Evolutionary conservation across 192 early-diverging fungal species (phyloP), one percentile per base, ranked within the genome.

Genomic region (Phlyctochytrium bullatum): DNA sequence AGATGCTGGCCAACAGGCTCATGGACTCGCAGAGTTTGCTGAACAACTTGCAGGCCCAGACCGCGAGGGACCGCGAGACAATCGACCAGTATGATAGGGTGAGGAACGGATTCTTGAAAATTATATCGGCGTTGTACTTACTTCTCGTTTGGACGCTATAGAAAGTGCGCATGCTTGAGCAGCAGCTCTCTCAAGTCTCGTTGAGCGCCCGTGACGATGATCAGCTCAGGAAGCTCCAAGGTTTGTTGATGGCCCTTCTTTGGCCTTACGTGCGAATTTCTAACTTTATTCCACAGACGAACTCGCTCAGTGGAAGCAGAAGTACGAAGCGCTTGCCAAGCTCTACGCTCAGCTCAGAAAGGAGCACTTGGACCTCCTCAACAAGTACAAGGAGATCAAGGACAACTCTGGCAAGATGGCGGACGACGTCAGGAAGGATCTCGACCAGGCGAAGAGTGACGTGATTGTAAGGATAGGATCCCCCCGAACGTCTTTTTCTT

Each of bases 281-380:
- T 66, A 20, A 0, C 0, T 65, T 6, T 1, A 1, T 65, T 25
- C 1, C 0, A 16, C 60, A 89, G 92, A 94, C 34, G 92, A 98
- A 85, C 82, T 99, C 28, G 88, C 90, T 72, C 92, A 96, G 76
- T 96, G 93, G 93, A 93, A 90, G 80, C 91, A 95, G 74, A 99
- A 97, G 78, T 97, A 97, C 76, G 94, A 97, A 75, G 92, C 94
- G 20, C 79, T 99, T 36, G 95, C 95, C 61, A 99, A 99, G 64
- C 81, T 97, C n/a, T 99, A 99, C 73, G 93, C 95, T 10, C 91
- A 96, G 74, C 79, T 99, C 32, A 88, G 97, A 51, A 94, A 97
- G 66, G 93, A 96, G 68, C 93, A 99, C 72, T 77, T 99, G 59
- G 95, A 95, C 36, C 77, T 99, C 25, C 81, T 97, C 67, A 88